A percentile compares a stretch with the other conserved stretches of the same genome.
phyloP scores from a whole-genome alignment of 495 filamentous ascomycete species.

The Neurospora sp. region DNA sequence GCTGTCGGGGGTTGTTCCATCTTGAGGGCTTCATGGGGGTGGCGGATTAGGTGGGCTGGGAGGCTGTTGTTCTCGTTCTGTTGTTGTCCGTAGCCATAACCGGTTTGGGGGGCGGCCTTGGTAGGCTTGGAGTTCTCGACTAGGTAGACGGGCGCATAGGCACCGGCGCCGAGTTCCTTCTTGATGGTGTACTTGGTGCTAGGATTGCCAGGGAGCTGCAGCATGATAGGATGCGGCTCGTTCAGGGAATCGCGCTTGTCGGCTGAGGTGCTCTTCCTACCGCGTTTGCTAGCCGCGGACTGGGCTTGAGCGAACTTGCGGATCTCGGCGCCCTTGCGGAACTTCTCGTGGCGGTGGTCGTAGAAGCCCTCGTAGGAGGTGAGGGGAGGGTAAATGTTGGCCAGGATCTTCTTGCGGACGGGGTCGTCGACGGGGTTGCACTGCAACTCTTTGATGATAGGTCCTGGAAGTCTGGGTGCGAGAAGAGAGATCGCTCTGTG shows the following conservation, averaged over 20 bases:
- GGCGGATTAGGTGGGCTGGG: slow-evolving; percentile 33
- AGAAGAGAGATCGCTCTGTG: slow-evolving; percentile 2
- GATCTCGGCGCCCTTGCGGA: slow-evolving; percentile 59
- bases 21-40: slow-evolving; percentile 74
- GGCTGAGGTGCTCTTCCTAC: slow-evolving; percentile 38
- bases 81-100: slow-evolving; percentile 17
- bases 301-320: slow-evolving; percentile 59
- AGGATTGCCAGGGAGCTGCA: slow-evolving; percentile 53
- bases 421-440: slow-evolving; percentile 80
- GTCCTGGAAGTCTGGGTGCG: slow-evolving; percentile 28
- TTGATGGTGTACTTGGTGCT: slow-evolving; percentile 62
- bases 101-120: slow-evolving; percentile 11
- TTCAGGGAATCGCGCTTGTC: slow-evolving; percentile 44
- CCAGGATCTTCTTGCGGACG: slow-evolving; percentile 64
- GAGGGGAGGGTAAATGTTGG: slow-evolving; percentile 59
- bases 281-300: slow-evolving; percentile 43
- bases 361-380: slow-evolving; percentile 67
- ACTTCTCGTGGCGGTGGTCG: slow-evolving; percentile 49
- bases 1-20: slow-evolving; percentile 75
- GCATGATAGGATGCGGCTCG: slow-evolving; percentile 43
- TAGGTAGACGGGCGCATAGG: slow-evolving; percentile 90
- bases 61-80: slow-evolving; percentile 35
- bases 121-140: slow-evolving; percentile 55
- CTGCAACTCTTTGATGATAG: slow-evolving; percentile 67
- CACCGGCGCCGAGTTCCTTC: slow-evolving; percentile 84